Percentiles rank a stretch among this genome's conserved stretches.
These are phyloP conservation scores for Coemansia pectinata DNA, from an alignment of 192 early-diverging fungal species.

Conservation along the genomic window DNA sequence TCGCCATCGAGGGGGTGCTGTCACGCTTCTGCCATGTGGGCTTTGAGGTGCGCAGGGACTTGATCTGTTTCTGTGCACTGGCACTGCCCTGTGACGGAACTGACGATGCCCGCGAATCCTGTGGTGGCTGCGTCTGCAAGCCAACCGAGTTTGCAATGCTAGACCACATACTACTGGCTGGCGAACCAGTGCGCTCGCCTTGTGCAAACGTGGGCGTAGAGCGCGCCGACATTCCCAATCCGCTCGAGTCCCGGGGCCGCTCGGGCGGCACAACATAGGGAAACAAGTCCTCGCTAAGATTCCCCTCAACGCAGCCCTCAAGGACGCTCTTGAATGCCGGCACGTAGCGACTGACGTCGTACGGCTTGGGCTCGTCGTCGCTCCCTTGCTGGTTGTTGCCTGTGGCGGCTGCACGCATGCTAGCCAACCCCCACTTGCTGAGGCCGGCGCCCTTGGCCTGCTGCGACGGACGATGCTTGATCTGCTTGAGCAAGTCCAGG, in stretches of 20 bases:
- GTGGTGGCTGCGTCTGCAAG: slow-evolving; percentile 15
- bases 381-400: slow-evolving; percentile 11
- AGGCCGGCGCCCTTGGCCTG: slow-evolving; percentile 21
- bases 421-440: slow-evolving; percentile 47
- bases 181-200: slow-evolving; percentile 31
- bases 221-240: slow-evolving; percentile 20
- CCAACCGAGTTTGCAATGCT: slow-evolving; percentile 45
- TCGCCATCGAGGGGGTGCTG: slow-evolving; percentile 31
- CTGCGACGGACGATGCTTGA: slow-evolving; percentile 39
- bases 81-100: slow-evolving; percentile 22
- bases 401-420: slow-evolving; percentile 20
- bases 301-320: slow-evolving; percentile 39
- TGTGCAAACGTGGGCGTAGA: slow-evolving; percentile 20
- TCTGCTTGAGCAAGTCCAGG: slow-evolving; percentile 47
- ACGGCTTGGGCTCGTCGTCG: slow-evolving; percentile 35
- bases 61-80: slow-evolving; percentile 34
- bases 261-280: slow-evolving; percentile 56
- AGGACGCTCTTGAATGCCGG: slow-evolving; percentile 50
- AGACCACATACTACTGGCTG: slow-evolving; percentile 53
- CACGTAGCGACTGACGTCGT: slow-evolving; percentile 49
- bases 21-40: slow-evolving; percentile 58
- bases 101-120: slow-evolving; percentile 25
- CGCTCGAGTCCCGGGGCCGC: slow-evolving; percentile 30
- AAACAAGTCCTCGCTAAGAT: slow-evolving; percentile 53
- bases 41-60: slow-evolving; percentile 45